Evolutionary conservation across 169 alveolate species (phyloP).

Genomic region (Plasmodium vinckei): DNA sequence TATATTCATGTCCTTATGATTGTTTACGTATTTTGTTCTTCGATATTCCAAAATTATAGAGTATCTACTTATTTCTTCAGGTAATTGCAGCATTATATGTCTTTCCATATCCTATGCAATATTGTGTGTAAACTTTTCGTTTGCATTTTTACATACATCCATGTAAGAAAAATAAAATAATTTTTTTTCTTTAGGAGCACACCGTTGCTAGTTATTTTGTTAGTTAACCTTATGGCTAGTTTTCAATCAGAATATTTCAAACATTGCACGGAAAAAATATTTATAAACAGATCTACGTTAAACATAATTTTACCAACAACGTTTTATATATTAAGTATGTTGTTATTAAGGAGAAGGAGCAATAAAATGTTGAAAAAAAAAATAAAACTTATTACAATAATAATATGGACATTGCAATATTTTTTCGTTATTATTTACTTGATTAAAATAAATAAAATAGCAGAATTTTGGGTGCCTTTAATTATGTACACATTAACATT

Average conservation of each 20-base stretch:
- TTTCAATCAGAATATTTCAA: slow-evolving; percentile 21
- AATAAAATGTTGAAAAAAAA: slow-evolving; percentile 14
- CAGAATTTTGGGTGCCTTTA: slow-evolving; percentile 29
- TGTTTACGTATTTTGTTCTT: slow-evolving; percentile 4
- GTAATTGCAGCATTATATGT: slow-evolving; percentile 3
- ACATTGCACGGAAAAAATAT: slow-evolving; percentile 32
- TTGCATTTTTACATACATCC: not conserved
- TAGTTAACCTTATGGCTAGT: slow-evolving; percentile 4
- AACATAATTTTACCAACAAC: slow-evolving; percentile 27
- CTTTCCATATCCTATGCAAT: not conserved
- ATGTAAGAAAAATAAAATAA: not conserved
- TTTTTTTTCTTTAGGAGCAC: slow-evolving; percentile 14
- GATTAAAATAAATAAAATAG: slow-evolving; percentile 10
- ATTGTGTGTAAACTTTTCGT: not conserved
- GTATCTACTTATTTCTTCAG: slow-evolving; percentile 9
- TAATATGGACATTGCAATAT: slow-evolving; percentile 53
- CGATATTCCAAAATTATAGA: not conserved
- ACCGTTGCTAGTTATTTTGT: slow-evolving; percentile 8
- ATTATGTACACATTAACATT: slow-evolving; percentile 20
- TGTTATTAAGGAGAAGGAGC: slow-evolving; percentile 28
- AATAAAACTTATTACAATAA: slow-evolving; percentile 5
- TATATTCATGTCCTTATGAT: slow-evolving; percentile 38
- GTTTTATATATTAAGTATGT: slow-evolving; percentile 15
- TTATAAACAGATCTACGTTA: slow-evolving; percentile 15
- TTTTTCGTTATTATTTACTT: slow-evolving; percentile 24